Percentiles rank a stretch among this genome's conserved stretches.
Evolutionary conservation across 1,284 basidiomycete genomes (phyloP).

Genomic region (Ustilago esculenta): DNA sequence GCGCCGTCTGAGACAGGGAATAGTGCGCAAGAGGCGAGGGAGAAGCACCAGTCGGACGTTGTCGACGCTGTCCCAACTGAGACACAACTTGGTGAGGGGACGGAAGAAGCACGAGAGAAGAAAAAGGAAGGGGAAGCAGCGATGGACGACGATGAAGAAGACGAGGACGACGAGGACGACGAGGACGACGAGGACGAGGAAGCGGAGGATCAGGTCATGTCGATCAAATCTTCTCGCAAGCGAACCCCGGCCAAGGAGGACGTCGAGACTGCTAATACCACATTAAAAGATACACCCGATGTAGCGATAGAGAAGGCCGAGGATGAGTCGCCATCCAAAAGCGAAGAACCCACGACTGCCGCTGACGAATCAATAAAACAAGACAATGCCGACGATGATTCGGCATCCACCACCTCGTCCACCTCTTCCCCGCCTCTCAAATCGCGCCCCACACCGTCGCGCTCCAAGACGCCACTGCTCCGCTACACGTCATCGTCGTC

Average conservation of each 20-base stretch:
- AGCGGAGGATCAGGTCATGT: conserved; percentile 29
- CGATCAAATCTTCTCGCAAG: conserved; percentile 15
- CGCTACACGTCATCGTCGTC: too few species aligned
- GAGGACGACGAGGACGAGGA: conserved; percentile 26
- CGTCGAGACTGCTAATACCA: neutral
- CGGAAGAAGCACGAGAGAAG: conserved; percentile 6
- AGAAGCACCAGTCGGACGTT: too few species aligned
- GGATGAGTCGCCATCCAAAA: too few species aligned
- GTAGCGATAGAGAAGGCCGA: too few species aligned
- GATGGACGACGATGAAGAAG: conserved; percentile 15
- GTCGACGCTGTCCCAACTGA: too few species aligned
- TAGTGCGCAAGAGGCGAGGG: too few species aligned
- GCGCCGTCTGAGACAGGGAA: too few species aligned
- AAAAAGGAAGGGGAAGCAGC: conserved; percentile 1
- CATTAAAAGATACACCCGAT: too few species aligned
- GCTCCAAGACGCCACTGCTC: too few species aligned
- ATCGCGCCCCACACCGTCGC: neutral
- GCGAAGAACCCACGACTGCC: neutral
- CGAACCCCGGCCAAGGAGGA: conserved; percentile 11
- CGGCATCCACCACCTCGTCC: neutral
- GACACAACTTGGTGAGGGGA: conserved; percentile 1
- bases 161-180: too few species aligned
- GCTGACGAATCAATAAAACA: too few species aligned
- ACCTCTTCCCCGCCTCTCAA: neutral
- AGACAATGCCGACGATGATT: neutral